Conservation (phyloP, 257 asterid species). For the Misopates orontium region DNA sequence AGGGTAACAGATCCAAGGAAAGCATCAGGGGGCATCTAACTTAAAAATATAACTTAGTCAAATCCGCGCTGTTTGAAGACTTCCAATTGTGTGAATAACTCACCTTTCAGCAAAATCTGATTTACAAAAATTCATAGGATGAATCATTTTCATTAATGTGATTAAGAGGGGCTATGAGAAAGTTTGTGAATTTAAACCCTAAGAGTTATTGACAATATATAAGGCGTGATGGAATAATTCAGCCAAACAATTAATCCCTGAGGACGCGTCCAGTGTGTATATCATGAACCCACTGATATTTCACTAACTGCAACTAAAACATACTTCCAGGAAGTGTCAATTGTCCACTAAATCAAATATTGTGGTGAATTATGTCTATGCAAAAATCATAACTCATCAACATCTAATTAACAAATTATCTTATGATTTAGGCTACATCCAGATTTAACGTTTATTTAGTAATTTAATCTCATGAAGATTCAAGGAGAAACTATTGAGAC, state of each 20-base stretch:
- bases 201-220: background rate
- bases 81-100: background rate
- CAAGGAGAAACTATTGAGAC: background rate
- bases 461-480: slow-evolving; percentile 12
- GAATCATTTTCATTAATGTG: background rate
- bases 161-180: background rate
- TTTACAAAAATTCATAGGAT: background rate
- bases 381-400: slow-evolving; percentile 1
- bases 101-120: background rate
- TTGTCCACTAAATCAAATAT: slow-evolving; percentile 6
- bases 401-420: background rate
- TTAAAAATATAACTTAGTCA: background rate
- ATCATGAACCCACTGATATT: background rate
- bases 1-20: slow-evolving; percentile 2
- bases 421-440: background rate
- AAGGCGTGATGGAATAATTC: background rate
- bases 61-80: background rate
- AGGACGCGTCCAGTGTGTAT: background rate
- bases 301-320: slow-evolving; percentile 5
- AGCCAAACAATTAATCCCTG: background rate
- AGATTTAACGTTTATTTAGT: background rate
- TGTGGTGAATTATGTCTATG: background rate
- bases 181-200: background rate
- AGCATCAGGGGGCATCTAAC: background rate
- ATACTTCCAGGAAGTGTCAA: slow-evolving; percentile 3